Conservation (phyloP, 2,329 filamentous ascomycete species). For the Microcera coccophila region DNA sequence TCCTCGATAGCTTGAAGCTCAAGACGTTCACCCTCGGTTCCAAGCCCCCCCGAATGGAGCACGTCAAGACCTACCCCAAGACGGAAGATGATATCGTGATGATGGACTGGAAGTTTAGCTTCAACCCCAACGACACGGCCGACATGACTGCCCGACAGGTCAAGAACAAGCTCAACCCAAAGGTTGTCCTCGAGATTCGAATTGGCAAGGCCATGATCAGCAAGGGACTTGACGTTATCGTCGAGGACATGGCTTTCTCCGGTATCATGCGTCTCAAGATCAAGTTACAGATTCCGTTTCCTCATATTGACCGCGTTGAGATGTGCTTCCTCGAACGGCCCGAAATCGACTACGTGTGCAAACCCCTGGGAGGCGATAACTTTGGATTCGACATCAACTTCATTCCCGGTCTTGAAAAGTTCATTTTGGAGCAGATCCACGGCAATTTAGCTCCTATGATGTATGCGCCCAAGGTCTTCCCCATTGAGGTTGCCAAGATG, state of each 20-base stretch:
- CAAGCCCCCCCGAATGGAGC: conserved; percentile 92
- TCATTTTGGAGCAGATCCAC: conserved; percentile 96
- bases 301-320: conserved; percentile 90
- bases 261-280: conserved; percentile 96
- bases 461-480: conserved; percentile 97
- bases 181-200: conserved; percentile 90
- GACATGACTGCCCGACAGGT: conserved; percentile 88
- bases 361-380: conserved; percentile 89
- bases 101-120: conserved; percentile 99
- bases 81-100: conserved; percentile 91
- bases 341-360: conserved; percentile 94
- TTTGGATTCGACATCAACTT: conserved; percentile 99
- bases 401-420: conserved; percentile 86
- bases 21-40: conserved; percentile 91
- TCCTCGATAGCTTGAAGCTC: conserved; percentile 89
- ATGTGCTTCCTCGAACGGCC: conserved; percentile 91
- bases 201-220: conserved; percentile 95
- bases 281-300: conserved; percentile 93
- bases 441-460: conserved; percentile 93
- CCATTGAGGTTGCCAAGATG: conserved; percentile 98
- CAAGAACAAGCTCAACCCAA: conserved; percentile 95
- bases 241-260: conserved; percentile 95
- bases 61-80: conserved; percentile 97
- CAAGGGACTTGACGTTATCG: conserved; percentile 94
- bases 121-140: conserved; percentile 88